phyloP scores from a whole-genome alignment of 1,284 basidiomycete species.

The Cryptococcus sp. region DNA sequence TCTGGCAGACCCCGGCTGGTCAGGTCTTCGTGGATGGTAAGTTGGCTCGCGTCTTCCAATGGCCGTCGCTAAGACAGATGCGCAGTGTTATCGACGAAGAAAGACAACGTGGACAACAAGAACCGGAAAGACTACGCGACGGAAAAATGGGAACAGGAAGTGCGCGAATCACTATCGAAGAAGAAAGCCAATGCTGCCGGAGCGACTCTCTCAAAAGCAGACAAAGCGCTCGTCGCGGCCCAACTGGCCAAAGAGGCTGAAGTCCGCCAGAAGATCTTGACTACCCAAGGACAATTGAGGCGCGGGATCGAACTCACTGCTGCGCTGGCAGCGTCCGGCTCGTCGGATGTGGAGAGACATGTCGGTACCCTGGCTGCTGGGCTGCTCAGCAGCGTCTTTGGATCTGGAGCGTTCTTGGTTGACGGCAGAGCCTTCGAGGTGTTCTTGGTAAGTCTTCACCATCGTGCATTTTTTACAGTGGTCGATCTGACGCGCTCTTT shows the following conservation, averaged over 20 bases:
- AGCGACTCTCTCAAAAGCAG: slow-evolving; percentile 72
- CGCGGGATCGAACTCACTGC: slow-evolving; percentile 70
- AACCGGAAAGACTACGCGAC: slow-evolving; percentile 87
- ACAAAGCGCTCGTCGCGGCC: slow-evolving; percentile 73
- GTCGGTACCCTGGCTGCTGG: slow-evolving; percentile 64
- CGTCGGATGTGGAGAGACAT: slow-evolving; percentile 62
- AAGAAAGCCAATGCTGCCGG: slow-evolving; percentile 56
- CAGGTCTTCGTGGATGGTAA: slow-evolving; percentile 75
- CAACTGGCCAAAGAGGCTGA: slow-evolving; percentile 77
- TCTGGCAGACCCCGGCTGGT: slow-evolving; percentile 82
- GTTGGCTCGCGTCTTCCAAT: slow-evolving; percentile 31
- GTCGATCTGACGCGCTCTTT: slow-evolving; percentile 1
- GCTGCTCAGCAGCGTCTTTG: slow-evolving; percentile 67
- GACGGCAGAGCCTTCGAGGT: slow-evolving; percentile 68
- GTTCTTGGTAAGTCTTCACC: slow-evolving; percentile 65
- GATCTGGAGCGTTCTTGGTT: slow-evolving; percentile 63
- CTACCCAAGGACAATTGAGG: slow-evolving; percentile 61
- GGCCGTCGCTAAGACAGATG: not conserved
- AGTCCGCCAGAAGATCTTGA: slow-evolving; percentile 64
- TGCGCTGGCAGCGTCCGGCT: slow-evolving; percentile 64
- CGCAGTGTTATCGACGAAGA: slow-evolving; percentile 66
- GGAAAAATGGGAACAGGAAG: slow-evolving; percentile 88
- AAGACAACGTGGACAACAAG: slow-evolving; percentile 60
- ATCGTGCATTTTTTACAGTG: not conserved
- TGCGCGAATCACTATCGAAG: slow-evolving; percentile 76